Evolutionary conservation across 208 protist species (phyloP).

Genomic region (Tetramitus jugosus): DNA sequence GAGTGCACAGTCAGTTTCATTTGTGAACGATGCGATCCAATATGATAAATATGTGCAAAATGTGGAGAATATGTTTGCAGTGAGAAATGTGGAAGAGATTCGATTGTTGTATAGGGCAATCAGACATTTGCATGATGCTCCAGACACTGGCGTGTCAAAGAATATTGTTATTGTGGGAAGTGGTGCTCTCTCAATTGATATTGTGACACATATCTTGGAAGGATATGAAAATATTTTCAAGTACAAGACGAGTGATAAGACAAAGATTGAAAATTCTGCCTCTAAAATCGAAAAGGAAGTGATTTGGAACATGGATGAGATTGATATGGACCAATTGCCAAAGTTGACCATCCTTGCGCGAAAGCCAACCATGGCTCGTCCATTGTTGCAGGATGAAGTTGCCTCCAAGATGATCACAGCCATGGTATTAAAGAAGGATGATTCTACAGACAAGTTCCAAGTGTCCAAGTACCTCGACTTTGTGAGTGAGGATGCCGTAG

Average conservation of each 20-base stretch:
- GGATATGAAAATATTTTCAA: neutral
- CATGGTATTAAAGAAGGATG: neutral
- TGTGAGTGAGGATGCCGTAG: neutral
- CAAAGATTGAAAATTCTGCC: neutral
- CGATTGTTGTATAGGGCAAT: too few relatives aligned
- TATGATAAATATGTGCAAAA: neutral
- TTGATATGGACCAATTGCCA: neutral
- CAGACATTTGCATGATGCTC: too few relatives aligned
- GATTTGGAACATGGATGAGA: too few relatives aligned
- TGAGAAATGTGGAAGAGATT: neutral
- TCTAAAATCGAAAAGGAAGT: too few relatives aligned
- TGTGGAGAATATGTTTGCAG: neutral
- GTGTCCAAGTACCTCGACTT: neutral
- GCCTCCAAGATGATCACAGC: neutral
- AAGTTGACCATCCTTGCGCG: neutral
- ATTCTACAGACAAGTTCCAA: too few relatives aligned
- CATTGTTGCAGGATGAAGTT: neutral
- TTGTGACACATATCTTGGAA: neutral
- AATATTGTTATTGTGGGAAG: slow-evolving; percentile 6
- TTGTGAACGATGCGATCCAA: too few relatives aligned
- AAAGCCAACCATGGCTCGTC: neutral
- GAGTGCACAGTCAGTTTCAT: too few relatives aligned
- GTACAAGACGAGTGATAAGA: too few relatives aligned
- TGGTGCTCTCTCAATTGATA: neutral
- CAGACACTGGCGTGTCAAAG: too few relatives aligned